Evolutionary conservation across 139 green algal species (phyloP).

Genomic region (Eudorina sp.): DNA sequence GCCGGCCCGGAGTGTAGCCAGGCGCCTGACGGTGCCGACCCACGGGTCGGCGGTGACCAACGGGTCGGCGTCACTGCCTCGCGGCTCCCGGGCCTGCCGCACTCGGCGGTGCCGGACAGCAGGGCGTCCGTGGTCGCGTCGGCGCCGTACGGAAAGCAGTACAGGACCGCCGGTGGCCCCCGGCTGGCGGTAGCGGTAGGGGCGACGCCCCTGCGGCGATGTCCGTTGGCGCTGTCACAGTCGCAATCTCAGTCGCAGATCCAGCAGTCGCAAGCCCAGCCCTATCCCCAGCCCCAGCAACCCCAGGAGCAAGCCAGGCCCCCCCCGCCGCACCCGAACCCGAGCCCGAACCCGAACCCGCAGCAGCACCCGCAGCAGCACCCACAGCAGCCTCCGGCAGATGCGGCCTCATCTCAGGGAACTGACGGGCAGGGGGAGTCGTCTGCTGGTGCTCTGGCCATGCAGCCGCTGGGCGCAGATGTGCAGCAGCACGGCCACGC

Average conservation of each 20-base stretch:
- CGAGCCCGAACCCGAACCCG: too few relatives aligned
- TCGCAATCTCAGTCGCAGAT: not conserved
- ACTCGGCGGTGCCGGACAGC: not conserved
- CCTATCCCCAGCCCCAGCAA: too few relatives aligned
- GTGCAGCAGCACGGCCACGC: too few relatives aligned
- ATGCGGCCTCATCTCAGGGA: too few relatives aligned
- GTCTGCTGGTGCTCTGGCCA: too few relatives aligned
- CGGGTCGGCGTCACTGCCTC: not conserved
- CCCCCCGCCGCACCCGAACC: too few relatives aligned
- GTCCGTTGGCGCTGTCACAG: not conserved
- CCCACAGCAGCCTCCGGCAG: too few relatives aligned
- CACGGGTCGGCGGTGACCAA: too few relatives aligned
- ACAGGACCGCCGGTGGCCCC: not conserved
- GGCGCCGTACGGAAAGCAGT: not conserved
- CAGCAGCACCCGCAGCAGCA: too few relatives aligned
- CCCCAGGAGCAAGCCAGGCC: too few relatives aligned
- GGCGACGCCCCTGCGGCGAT: constrained; percentile 10
- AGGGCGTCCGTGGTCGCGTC: constrained; percentile 8
- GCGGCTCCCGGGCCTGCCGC: not conserved
- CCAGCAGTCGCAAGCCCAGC: not conserved
- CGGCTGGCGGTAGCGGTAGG: not conserved
- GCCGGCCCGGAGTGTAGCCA: not conserved
- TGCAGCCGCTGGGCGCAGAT: too few relatives aligned
- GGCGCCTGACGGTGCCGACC: not conserved
- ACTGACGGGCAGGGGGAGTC: too few relatives aligned